A percentile compares a stretch with the other conserved stretches of the same genome.
These are phyloP conservation scores for Trichoderma breve DNA, from an alignment of 2,329 filamentous ascomycete genomes.

Conservation along the genomic window DNA sequence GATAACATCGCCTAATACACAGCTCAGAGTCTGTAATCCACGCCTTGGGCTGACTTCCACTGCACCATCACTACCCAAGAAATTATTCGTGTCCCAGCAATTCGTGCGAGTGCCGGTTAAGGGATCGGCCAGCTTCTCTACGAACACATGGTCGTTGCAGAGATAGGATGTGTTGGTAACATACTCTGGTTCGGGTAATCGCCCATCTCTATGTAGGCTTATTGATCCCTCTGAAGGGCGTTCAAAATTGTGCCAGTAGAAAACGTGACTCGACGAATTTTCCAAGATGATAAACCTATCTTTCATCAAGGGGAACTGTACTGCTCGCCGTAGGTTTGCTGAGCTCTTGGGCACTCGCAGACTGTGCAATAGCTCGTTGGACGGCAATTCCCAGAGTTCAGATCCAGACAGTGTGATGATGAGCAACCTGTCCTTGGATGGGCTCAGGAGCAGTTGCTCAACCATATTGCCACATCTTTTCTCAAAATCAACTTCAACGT, in stretches of 20 bases:
- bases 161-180: background rate
- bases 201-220: background rate
- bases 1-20: background rate
- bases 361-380: background rate
- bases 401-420: background rate
- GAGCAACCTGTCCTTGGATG: background rate
- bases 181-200: background rate
- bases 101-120: background rate
- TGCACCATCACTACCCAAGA: background rate
- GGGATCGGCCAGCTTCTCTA: background rate
- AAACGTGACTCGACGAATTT: background rate
- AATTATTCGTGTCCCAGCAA: background rate
- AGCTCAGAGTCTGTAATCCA: background rate
- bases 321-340: background rate
- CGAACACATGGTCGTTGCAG: background rate
- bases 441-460: background rate
- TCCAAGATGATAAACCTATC: constrained; percentile 7
- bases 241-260: constrained; percentile 8
- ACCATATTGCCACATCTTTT: background rate
- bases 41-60: background rate
- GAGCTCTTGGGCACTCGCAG: background rate
- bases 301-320: background rate
- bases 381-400: background rate
- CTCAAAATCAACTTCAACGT: background rate
- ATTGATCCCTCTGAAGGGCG: background rate